Base-by-base conservation (phyloP, 2,329 filamentous ascomycete species). In the Verticillium isaacii region DNA sequence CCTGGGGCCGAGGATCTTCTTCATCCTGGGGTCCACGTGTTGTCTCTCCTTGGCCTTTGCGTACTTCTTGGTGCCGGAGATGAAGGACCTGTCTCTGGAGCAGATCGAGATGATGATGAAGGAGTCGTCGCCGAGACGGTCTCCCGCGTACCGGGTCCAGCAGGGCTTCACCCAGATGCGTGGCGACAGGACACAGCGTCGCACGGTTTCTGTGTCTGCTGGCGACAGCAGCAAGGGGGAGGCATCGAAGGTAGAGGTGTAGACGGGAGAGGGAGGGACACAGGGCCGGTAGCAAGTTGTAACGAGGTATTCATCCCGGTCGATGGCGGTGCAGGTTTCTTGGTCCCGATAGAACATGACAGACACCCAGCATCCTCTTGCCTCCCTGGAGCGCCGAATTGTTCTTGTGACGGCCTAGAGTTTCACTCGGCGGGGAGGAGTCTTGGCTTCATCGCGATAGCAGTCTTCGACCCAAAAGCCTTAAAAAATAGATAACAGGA, bases 61-160 rank as follows among this genome's bases (percentile, higher is more conserved):
- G 58, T 86, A 78, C 72, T 77, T 84, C 71, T 74, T 88, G 67
- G 80, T 92, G 64, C 89, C 89, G 64, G 89, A 91, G 77, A 91
- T 89, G 68, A 92, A 91, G 80, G 89, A 89, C 60, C 81, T 92
- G 4, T 86, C 85, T 2, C 83, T 91, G 62, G 89, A 92, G 73
- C 86, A 91, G 74, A 88, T 91, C 66, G 89, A 92, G 68, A 84
- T 87, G 73, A 82, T 89, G 61, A 77, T 84, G 75, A 25, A 41
- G 9, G 56, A 39, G 19, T 37, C 25, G 19, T 41, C 56, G 36
- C 36, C 56, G 14, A 37, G 19, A 17, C 23, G 15, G 7, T 58
- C 56, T 9, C 11, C 34, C 1, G n/a, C n/a, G 19, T 52, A 52
- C 45, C 23, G 45, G 9, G 45, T 52, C n/a, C 45, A 12, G 8